Conservation (phyloP, 2,329 filamentous ascomycete species). For the Ophiostoma angusticollis region DNA sequence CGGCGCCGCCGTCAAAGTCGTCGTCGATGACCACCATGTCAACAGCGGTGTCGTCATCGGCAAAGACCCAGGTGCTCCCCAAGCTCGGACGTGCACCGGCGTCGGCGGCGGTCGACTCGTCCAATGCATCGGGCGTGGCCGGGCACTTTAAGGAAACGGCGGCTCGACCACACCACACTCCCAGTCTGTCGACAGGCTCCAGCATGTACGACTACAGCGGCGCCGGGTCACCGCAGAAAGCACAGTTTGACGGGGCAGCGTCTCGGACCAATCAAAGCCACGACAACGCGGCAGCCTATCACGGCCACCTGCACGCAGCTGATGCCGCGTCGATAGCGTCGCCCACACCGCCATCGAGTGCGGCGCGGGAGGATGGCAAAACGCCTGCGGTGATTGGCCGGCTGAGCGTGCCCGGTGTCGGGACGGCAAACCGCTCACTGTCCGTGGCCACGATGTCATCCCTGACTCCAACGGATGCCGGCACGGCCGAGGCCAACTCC, state of each 20-base stretch:
- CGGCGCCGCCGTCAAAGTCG: slow-evolving; percentile 33
- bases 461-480: slow-evolving; percentile 39
- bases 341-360: neutral
- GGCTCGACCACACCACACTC: slow-evolving; percentile 17
- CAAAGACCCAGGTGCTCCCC: slow-evolving; percentile 27
- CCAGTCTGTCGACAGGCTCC: slow-evolving; percentile 24
- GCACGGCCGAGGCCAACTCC: slow-evolving; percentile 42
- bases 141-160: slow-evolving; percentile 33
- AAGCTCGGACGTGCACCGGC: slow-evolving; percentile 31
- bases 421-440: slow-evolving; percentile 34
- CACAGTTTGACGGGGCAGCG: slow-evolving; percentile 18
- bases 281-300: slow-evolving; percentile 24
- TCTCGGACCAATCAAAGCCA: slow-evolving; percentile 32
- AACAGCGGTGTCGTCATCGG: slow-evolving; percentile 26
- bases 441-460: slow-evolving; percentile 42
- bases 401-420: slow-evolving; percentile 35
- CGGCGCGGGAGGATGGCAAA: slow-evolving; percentile 24
- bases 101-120: slow-evolving; percentile 30
- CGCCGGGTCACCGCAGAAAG: slow-evolving; percentile 17
- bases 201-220: slow-evolving; percentile 26
- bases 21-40: slow-evolving; percentile 35
- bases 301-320: slow-evolving; percentile 12
- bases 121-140: slow-evolving; percentile 36
- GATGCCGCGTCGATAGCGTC: neutral
- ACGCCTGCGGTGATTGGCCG: slow-evolving; percentile 41